Conservation (phyloP, 1,284 basidiomycete genomes). For the Naganishia cerealis region DNA sequence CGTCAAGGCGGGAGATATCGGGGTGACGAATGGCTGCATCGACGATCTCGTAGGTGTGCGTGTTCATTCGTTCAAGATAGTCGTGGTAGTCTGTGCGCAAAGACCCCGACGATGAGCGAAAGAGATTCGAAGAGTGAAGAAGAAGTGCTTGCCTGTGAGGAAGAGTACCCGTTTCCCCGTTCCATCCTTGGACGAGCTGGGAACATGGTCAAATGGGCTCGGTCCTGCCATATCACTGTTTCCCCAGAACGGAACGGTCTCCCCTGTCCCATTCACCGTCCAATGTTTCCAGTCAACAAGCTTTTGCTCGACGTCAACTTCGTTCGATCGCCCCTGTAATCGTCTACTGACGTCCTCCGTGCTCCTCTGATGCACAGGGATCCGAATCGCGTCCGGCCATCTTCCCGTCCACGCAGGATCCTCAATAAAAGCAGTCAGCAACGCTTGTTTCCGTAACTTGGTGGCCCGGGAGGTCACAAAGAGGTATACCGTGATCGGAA, state of each 20-base stretch:
- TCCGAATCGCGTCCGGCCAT: slow-evolving; percentile 18
- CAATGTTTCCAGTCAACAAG: slow-evolving; percentile 10
- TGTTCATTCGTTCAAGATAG: slow-evolving; percentile 53
- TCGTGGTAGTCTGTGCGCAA: slow-evolving; percentile 44
- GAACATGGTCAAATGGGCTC: slow-evolving; percentile 49
- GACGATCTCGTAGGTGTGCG: slow-evolving; percentile 53
- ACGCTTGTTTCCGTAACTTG: slow-evolving; percentile 1
- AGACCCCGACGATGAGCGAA: background rate
- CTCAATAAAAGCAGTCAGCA: background rate
- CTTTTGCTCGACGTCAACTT: background rate
- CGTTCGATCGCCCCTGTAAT: background rate
- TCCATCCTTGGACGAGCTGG: slow-evolving; percentile 30
- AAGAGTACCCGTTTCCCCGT: slow-evolving; percentile 45
- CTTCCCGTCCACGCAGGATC: slow-evolving; percentile 9
- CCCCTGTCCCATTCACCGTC: background rate
- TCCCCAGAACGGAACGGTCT: slow-evolving; percentile 43
- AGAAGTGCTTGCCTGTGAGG: slow-evolving; percentile 47
- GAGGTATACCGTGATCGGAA: slow-evolving; percentile 15
- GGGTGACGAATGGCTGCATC: slow-evolving; percentile 53
- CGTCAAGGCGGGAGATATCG: slow-evolving; percentile 44
- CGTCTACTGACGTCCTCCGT: background rate
- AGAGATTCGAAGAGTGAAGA: background rate
- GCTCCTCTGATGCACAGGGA: background rate
- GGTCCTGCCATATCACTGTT: slow-evolving; percentile 45
- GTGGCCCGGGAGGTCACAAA: background rate